Evolutionary conservation across 2,329 filamentous ascomycete genomes (phyloP).

Genomic region (Colletotrichum spinosum): DNA sequence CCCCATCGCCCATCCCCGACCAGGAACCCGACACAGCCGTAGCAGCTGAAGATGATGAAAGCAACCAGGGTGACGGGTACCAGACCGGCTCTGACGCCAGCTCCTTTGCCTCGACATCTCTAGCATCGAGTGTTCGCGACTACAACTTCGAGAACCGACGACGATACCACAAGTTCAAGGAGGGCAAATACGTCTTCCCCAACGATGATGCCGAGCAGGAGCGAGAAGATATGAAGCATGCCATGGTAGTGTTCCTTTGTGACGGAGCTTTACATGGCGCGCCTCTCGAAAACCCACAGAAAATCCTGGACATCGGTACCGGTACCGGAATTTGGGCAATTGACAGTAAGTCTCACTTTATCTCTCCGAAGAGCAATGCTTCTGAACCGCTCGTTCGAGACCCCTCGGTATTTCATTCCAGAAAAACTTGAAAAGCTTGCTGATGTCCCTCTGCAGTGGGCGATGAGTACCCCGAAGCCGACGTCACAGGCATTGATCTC

Average conservation of each 20-base stretch:
- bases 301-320: conserved; percentile 18
- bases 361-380: too few relatives aligned
- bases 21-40: not conserved
- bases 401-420: too few relatives aligned
- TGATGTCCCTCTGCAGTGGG: conserved; percentile 41
- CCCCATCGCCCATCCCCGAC: too few relatives aligned
- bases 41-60: not conserved
- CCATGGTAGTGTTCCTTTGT: conserved; percentile 41
- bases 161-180: conserved; percentile 55
- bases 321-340: conserved; percentile 68
- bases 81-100: not conserved
- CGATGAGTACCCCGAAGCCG: conserved; percentile 26
- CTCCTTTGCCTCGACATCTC: not conserved
- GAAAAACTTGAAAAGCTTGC: too few relatives aligned
- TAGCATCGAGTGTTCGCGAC: conserved; percentile 50
- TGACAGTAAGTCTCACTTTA: conserved; percentile 50
- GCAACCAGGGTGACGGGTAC: not conserved
- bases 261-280: not conserved
- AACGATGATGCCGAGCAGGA: conserved; percentile 59
- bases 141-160: conserved; percentile 56
- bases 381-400: too few relatives aligned
- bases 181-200: conserved; percentile 52
- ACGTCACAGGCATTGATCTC: conserved; percentile 22
- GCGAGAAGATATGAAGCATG: conserved; percentile 50
- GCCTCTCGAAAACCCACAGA: conserved; percentile 1